These are phyloP conservation scores for Escovopsis sp. DNA, from an alignment of 2,329 filamentous ascomycete genomes.

Conservation along the genomic window DNA sequence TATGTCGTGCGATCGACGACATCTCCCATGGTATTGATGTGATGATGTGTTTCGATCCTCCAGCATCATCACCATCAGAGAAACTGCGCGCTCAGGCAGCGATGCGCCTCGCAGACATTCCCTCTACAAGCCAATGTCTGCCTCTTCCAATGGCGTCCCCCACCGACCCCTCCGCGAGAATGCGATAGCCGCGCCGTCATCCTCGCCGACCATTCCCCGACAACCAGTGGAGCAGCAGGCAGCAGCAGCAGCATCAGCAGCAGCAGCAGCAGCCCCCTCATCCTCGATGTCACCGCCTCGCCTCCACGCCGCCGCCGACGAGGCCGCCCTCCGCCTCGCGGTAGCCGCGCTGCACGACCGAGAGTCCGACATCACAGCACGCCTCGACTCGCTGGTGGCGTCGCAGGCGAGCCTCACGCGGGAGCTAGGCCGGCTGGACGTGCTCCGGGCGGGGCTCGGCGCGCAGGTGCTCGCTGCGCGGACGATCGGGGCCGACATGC, in stretches of 20 bases:
- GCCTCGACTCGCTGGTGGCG: slow-evolving; percentile 61
- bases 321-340: slow-evolving; percentile 66
- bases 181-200: slow-evolving; percentile 11
- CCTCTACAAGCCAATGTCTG: slow-evolving; percentile 31
- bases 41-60: no score
- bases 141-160: slow-evolving; percentile 29
- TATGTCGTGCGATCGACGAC: no score
- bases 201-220: no score
- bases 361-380: slow-evolving; percentile 59
- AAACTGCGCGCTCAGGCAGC: slow-evolving; percentile 18
- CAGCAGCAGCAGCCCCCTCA: no score
- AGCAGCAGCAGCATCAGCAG: no score
- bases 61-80: no score
- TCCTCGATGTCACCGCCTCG: no score
- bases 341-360: slow-evolving; percentile 61
- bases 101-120: slow-evolving; percentile 27
- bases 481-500: slow-evolving; percentile 78
- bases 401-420: slow-evolving; percentile 78
- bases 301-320: slow-evolving; percentile 57
- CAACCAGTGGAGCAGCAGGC: no score
- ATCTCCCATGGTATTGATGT: no score
- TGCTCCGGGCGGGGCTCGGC: slow-evolving; percentile 76
- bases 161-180: slow-evolving; percentile 18
- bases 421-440: slow-evolving; percentile 74
- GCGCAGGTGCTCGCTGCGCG: slow-evolving; percentile 75